Evolutionary conservation across 768 basidiomycete genomes (phyloP), one percentile per base, ranked within the genome.

Genomic region (Pisolithus sp.): DNA sequence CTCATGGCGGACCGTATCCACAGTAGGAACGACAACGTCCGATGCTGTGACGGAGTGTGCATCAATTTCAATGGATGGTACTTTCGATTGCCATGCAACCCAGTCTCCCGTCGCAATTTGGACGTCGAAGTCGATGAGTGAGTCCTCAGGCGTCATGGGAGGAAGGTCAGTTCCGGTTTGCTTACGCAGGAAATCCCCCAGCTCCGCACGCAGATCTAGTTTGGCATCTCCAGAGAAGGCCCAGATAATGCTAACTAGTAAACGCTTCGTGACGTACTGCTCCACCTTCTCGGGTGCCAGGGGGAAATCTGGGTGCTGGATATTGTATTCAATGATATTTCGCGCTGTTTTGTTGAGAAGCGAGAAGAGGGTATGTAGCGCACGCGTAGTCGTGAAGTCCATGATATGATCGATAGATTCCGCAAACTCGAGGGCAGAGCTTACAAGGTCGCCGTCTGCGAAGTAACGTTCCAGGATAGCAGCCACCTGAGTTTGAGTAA

Each of bases 1-100:
- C 67, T 99, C 96, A 66, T 99, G 96, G 41, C 96, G 90, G 23
- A 97, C 88, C 4, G 96, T 99, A 62, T 99, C 96, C 76, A 98
- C 85, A 4, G 96, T 99, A 2, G 96, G 96, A 31, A 99, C 93
- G 59, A 99, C 96, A 5, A 97, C 83, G 64, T 99, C 96, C 8
- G 96, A 82, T 7, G 95, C 90, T 3, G 93, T 95, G 57, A 99
- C 92, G 1, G 89, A 83, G 62, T 98, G 96, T 0, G 96, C 86
- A 61, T 99, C 96, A 55, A 99, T 93, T 64, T 99, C 96, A 57
- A 99, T 91, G 36, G 83, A 82, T 0, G 96, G 96, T 0, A 99
- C 96, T 56, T 86, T 80, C 7, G 85, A 79, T 59, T 93, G 88
- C 96, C 96, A 99, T 13, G 87, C 73, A 20, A 82, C 73, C 96